These are phyloP conservation scores for Cercospora sesami DNA, from an alignment of 2,329 filamentous ascomycete genomes.

Conservation along the genomic window DNA sequence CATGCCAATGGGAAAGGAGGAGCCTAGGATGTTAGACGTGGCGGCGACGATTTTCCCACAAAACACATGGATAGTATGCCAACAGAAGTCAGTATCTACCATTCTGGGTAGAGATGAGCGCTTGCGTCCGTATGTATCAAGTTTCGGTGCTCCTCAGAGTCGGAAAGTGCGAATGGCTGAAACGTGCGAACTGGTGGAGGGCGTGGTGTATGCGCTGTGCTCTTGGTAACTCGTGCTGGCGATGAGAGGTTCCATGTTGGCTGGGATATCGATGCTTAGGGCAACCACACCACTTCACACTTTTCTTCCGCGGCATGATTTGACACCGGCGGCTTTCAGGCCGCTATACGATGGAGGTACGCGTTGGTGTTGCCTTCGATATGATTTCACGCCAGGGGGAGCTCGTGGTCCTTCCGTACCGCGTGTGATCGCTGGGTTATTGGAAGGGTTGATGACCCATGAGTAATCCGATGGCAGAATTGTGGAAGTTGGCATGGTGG, in stretches of 20 bases:
- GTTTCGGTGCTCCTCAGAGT: background rate
- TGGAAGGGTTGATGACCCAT: background rate
- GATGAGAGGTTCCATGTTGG: background rate
- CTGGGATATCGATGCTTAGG: slow-evolving; percentile 2
- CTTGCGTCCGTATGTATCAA: background rate
- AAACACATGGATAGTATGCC: background rate
- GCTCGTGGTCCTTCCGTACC: background rate
- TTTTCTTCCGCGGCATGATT: background rate
- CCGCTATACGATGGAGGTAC: background rate
- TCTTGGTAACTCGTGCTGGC: background rate
- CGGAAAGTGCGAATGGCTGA: slow-evolving; percentile 1
- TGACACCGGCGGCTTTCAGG: background rate
- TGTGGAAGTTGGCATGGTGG: slow-evolving; percentile 1
- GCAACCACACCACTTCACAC: background rate
- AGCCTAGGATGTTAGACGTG: background rate
- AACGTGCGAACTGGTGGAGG: slow-evolving; percentile 7
- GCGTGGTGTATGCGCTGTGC: background rate
- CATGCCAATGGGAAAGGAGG: slow-evolving; percentile 4
- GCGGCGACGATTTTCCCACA: background rate
- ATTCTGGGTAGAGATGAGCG: background rate
- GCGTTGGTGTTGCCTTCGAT: slow-evolving; percentile 1
- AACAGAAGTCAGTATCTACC: background rate
- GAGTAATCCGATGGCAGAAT: background rate
- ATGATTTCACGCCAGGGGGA: background rate
- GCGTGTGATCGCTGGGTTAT: background rate